A percentile compares a stretch with the other conserved stretches of the same genome.
Conservation (phyloP, 306 rosid species). For the Medicago lupulina region DNA sequence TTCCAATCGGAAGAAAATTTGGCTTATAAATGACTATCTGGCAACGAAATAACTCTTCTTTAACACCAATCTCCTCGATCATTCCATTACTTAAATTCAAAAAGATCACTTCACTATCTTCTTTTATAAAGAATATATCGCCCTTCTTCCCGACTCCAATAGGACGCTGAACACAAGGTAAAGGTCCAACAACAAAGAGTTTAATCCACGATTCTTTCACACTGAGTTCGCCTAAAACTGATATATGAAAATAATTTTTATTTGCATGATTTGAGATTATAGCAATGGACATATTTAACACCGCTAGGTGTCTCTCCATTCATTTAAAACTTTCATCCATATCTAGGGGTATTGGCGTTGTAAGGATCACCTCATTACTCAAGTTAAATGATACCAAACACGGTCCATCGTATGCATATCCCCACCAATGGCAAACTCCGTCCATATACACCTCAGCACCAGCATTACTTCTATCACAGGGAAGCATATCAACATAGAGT, state of each 20-base stretch:
- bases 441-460: not conserved
- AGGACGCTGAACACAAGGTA: not conserved
- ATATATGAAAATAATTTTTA: not conserved
- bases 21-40: not conserved
- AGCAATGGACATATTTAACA: conserved; percentile 17
- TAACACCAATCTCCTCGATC: not conserved
- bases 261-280: not conserved
- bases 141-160: not conserved
- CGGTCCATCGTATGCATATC: not conserved
- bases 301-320: not conserved
- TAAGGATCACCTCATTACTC: not conserved
- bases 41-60: not conserved
- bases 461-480: not conserved
- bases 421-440: conserved; percentile 1
- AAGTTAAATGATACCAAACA: conserved; percentile 4
- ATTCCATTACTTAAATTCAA: not conserved
- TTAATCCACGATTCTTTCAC: not conserved
- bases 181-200: not conserved
- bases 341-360: not conserved
- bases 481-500: not conserved
- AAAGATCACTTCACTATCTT: not conserved
- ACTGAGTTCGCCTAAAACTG: not conserved
- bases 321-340: not conserved
- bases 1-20: not conserved
- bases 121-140: not conserved